Percentiles rank a stretch among this genome's conserved stretches.
phyloP scores from a whole-genome alignment of 164 flowering plant genomes.

The Nymphaea colorata region DNA sequence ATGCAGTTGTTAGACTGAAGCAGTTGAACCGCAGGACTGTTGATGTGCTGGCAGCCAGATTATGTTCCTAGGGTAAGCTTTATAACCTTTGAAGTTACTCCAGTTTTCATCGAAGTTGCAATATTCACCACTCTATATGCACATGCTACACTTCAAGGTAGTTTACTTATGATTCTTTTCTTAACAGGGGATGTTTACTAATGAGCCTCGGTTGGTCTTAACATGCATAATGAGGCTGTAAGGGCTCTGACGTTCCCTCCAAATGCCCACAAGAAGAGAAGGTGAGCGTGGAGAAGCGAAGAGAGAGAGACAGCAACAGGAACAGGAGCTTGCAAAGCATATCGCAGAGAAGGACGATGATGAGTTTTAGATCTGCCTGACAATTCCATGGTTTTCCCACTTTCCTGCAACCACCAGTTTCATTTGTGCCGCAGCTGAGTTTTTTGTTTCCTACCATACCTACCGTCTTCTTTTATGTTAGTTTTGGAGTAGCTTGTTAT shows the following conservation, averaged over 20 bases:
- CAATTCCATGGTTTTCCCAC: not conserved
- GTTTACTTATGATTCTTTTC: constrained; percentile 3
- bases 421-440: not conserved
- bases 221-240: constrained; percentile 92
- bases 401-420: not conserved
- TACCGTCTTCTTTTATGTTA: not conserved
- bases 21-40: constrained; percentile 30
- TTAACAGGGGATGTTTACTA: constrained; percentile 79
- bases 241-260: constrained; percentile 81
- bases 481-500: not conserved
- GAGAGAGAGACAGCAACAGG: constrained; percentile 16
- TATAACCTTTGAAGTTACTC: no score
- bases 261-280: constrained; percentile 78
- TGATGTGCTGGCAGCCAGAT: constrained; percentile 74
- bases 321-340: not conserved
- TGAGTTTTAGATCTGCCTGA: constrained; percentile 38
- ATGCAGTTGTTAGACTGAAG: constrained; percentile 69
- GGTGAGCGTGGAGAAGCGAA: constrained; percentile 86
- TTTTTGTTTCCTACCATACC: not conserved
- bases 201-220: constrained; percentile 76
- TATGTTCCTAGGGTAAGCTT: constrained; percentile 40
- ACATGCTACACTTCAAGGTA: no score
- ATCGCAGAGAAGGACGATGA: constrained; percentile 93
- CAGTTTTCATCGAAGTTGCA: no score
- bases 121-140: no score